Conservation (phyloP, 768 basidiomycete species). For the Crucibulum laeve region DNA sequence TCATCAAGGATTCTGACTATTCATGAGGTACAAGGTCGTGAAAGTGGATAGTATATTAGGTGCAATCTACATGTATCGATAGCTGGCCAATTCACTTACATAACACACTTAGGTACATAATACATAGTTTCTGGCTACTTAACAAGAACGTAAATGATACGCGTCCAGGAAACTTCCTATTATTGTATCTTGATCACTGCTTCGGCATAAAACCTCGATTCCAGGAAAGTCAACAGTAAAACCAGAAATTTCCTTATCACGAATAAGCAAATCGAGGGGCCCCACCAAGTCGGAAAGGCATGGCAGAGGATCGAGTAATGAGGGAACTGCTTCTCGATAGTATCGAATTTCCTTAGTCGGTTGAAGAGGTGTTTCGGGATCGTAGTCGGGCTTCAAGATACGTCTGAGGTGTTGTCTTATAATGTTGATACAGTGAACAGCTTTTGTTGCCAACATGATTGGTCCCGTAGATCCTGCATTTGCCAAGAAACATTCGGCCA, state of each 20-base stretch:
- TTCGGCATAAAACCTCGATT: neutral
- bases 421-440: neutral
- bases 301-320: neutral
- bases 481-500: neutral
- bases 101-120: neutral
- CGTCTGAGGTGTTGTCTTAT: neutral
- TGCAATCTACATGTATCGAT: no score
- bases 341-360: neutral
- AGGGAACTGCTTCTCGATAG: neutral
- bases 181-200: neutral
- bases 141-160: neutral
- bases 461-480: neutral
- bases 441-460: neutral
- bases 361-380: neutral
- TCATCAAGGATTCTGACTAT: no score
- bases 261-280: neutral
- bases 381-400: neutral
- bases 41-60: no score
- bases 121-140: slow-evolving; percentile 2
- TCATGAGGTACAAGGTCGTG: no score
- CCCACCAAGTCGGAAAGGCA: neutral
- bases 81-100: neutral
- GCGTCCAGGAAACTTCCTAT: neutral
- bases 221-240: neutral
- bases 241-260: neutral